Base-by-base conservation (phyloP, 768 basidiomycete genomes). In the Leucogyrophana mollusca region DNA sequence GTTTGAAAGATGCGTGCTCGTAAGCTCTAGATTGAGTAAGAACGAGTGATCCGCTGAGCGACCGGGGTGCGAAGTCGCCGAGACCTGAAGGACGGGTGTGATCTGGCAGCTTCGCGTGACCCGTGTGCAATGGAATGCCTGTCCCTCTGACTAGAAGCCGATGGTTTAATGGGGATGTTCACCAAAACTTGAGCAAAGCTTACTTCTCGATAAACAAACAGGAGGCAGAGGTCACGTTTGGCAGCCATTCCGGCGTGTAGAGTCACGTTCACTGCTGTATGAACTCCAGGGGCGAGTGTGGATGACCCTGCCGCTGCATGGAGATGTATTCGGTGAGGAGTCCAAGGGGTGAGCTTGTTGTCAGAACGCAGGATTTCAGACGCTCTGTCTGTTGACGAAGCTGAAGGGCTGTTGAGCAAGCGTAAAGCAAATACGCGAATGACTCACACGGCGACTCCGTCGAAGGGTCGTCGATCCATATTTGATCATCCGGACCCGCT, bases 181-280 rank as follows among this genome's bases (percentile, higher is more conserved):
- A 17, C 18, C 11, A 10, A 40, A 13, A 13, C 7, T 6, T 13
- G 6, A 44, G 20, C 2, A 52, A 34, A 4, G 17, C 63, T 51
- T 56, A 82, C 84, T 66, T 83, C 77, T 54, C 85, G 77, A 66
- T 81, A 90, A 0, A 82, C 73, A 60, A 92, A 78, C 11, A 93
- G 64, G 7, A 89, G 54, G 43, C 69, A 73, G 9, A 92, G 67
- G 37, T 81, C 76, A 30, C 75, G 72, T 33, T 68, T 66, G 20
- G 78, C 81, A 5, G 66, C 46, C 0, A 60, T 55, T 40, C 76
- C 70, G 4, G 79, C 79, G 51, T 85, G 80, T 40, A 85, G 55
- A 3, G 74, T 60, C 18, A 90, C 40, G 4, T 76, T 68, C n/a
- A 89, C 45, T 34, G 79, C 70, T 4, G 74, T 54, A 34, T 65